Evolutionary conservation across 805 yeast species (phyloP).

Genomic region (Saturnispora saitoi): DNA sequence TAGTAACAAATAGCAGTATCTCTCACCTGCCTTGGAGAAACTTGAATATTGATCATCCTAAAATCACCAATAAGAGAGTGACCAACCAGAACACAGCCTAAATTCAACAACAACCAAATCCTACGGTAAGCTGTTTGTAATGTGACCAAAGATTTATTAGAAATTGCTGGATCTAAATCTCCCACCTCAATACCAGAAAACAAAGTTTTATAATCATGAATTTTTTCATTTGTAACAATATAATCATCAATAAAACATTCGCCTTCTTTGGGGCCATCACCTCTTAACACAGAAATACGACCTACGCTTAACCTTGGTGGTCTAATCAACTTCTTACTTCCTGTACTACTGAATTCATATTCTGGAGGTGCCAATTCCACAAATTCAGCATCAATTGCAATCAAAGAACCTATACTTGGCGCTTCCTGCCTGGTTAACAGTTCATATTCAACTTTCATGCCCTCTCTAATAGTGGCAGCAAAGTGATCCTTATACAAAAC

Average conservation of each 20-base stretch:
- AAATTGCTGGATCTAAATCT: constrained; percentile 65
- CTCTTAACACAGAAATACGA: constrained; percentile 77
- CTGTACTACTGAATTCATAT: constrained; percentile 67
- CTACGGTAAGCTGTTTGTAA: constrained; percentile 78
- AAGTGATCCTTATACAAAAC: constrained; percentile 70
- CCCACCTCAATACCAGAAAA: constrained; percentile 93
- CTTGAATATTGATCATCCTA: constrained; percentile 84
- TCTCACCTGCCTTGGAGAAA: constrained; percentile 76
- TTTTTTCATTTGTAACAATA: constrained; percentile 60
- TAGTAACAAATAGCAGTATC: constrained; percentile 82
- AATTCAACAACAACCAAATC: constrained; percentile 80
- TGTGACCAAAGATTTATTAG: constrained; percentile 64
- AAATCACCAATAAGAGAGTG: constrained; percentile 91
- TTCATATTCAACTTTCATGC: constrained; percentile 52
- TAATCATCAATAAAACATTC: constrained; percentile 89
- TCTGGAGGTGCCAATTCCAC: constrained; percentile 74
- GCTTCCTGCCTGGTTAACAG: constrained; percentile 61
- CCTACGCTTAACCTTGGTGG: constrained; percentile 79
- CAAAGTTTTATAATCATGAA: constrained; percentile 80
- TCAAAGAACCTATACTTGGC: constrained; percentile 64
- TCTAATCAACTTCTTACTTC: constrained; percentile 56
- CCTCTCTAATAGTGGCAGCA: constrained; percentile 56
- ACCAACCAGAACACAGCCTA: constrained; percentile 90
- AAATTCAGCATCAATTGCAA: constrained; percentile 97
- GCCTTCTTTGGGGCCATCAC: constrained; percentile 58